Evolutionary conservation across 306 rosid genomes (phyloP).

Genomic region (Vigna reflexopilosa): DNA sequence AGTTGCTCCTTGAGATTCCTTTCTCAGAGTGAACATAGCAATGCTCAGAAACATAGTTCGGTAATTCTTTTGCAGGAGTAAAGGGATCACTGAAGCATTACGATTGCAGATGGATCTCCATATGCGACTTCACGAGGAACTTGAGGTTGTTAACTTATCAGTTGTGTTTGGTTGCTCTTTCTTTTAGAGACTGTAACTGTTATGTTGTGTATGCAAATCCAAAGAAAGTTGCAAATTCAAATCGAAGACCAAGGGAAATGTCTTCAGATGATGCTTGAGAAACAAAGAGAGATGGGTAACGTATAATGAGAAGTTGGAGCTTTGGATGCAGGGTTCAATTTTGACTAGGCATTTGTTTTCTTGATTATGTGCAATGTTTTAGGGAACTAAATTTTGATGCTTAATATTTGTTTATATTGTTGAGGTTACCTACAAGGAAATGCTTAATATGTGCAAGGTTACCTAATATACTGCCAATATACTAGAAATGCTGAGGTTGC

Average conservation of each 20-base stretch:
- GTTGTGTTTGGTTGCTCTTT: constrained; percentile 19
- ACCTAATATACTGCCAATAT: no score
- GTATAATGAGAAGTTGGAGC: no score
- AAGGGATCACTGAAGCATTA: constrained; percentile 91
- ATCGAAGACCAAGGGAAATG: constrained; percentile 87
- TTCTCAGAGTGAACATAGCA: constrained; percentile 10
- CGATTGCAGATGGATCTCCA: constrained; percentile 97
- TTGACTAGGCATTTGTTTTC: no score
- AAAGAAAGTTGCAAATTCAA: constrained; percentile 85
- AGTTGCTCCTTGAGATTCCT: constrained; percentile 14
- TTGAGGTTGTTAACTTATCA: constrained; percentile 66
- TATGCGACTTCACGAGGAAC: constrained; percentile 97
- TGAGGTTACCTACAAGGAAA: no score
- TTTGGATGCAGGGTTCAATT: no score
- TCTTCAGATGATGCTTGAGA: constrained; percentile 86
- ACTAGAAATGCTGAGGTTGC: no score
- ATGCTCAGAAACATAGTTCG: constrained; percentile 32
- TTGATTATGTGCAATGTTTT: no score
- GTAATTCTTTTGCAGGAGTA: constrained; percentile 59
- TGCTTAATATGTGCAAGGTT: no score
- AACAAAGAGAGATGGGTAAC: constrained; percentile 63
- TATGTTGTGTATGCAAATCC: constrained; percentile 60
- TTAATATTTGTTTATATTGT: no score
- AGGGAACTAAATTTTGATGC: no score
- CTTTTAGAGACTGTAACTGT: constrained; percentile 40